Percentiles rank a stretch among this genome's conserved stretches.
Evolutionary conservation across 371 early-diverging fungal species (phyloP).

Genomic region (Coemansia sp.): DNA sequence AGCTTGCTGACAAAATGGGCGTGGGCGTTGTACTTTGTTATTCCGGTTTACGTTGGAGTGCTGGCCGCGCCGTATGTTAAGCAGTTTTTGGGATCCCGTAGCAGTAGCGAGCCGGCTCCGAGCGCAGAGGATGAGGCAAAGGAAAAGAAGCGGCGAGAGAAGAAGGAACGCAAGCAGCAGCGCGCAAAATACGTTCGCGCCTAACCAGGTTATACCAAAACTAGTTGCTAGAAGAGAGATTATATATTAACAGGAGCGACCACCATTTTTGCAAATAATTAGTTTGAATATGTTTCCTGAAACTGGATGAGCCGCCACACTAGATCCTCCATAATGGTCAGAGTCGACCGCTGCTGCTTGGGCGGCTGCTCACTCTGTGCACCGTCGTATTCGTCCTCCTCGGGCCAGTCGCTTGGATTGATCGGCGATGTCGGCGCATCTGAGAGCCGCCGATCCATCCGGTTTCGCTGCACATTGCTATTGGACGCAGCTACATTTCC

Average conservation of each 20-base stretch:
- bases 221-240: not conserved
- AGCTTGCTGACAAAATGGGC: constrained; percentile 67
- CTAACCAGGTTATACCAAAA: not conserved
- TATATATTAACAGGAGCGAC: not conserved
- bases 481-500: not conserved
- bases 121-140: constrained; percentile 23
- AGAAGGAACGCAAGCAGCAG: constrained; percentile 49
- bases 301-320: constrained; percentile 47
- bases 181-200: constrained; percentile 33
- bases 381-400: constrained; percentile 22
- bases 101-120: not conserved
- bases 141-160: constrained; percentile 40
- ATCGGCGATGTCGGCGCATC: constrained; percentile 49
- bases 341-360: constrained; percentile 29
- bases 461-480: not conserved
- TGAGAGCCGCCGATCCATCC: constrained; percentile 16
- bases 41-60: constrained; percentile 64
- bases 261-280: not conserved
- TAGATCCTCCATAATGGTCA: constrained; percentile 45
- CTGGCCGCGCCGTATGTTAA: constrained; percentile 59
- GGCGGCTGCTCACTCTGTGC: constrained; percentile 1
- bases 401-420: constrained; percentile 45
- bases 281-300: constrained; percentile 43
- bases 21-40: constrained; percentile 69
- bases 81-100: constrained; percentile 52